Evolutionary conservation across 176 grass and related monocot genomes (phyloP), one percentile per base, ranked within the genome.

Genomic region (Rhynchospora tenuis): DNA sequence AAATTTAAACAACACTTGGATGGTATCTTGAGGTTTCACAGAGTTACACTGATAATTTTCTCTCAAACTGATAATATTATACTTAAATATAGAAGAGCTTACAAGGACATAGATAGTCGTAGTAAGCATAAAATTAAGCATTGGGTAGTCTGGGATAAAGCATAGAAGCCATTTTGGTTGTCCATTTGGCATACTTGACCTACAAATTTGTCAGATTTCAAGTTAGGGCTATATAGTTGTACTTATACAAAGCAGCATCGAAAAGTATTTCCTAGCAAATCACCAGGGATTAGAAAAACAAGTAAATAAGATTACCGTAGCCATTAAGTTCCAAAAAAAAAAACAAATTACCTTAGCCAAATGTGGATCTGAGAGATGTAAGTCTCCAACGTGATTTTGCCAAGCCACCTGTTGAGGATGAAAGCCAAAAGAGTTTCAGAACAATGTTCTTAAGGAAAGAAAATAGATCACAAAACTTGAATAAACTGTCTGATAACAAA

Each of bases 321-420:
- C 91, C 91, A 93, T n/a, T n/a, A n/a, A n/a, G n/a, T n/a, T n/a
- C n/a, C n/a, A n/a, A n/a, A n/a, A n/a, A n/a, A n/a, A n/a, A n/a
- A n/a, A n/a, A n/a, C n/a, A n/a, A n/a, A 54, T 81, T 90, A 93
- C 91, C 91, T 66, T 59, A 93, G 88, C 91, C 91, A 93, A 84
- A 93, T 93, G 70, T 93, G 91, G 67, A 93, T 86, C 76, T 93
- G 91, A 79, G 88, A 90, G 60, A 93, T 93, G 73, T 93, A 93
- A 65, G 91, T 93, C 81, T 93, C 91, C 62, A 93, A 79, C 19
- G 91, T 93, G 43, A 93, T 85, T 86, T 93, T 93, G 68, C 91
- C 91, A 79, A 93, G 86, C 91, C 91, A 93, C 23, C 91, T 90
- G 65, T 42, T 75, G 23, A 20, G 47, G 7, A 12, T 17, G 81